Evolutionary conservation across 2,329 filamentous ascomycete species (phyloP).

Genomic region (Fusarium papillatum): DNA sequence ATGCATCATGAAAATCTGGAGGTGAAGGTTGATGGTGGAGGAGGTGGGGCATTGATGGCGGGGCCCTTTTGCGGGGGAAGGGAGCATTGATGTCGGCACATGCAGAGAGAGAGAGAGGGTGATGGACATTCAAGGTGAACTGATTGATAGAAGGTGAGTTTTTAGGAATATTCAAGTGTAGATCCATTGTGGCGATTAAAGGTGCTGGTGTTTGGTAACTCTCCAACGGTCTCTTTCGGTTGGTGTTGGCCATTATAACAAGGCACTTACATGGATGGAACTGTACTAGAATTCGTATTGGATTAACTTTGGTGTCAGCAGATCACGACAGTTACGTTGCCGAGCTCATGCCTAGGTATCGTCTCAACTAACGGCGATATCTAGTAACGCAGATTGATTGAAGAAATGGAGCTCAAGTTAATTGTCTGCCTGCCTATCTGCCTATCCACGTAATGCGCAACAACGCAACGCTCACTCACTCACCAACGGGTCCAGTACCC

Average conservation of each 20-base stretch:
- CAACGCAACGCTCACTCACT: background rate
- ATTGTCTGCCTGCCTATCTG: background rate
- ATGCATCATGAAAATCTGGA: background rate
- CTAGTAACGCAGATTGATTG: background rate
- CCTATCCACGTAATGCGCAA: background rate
- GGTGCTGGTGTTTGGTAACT: background rate
- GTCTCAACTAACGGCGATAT: background rate
- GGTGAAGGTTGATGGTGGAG: background rate
- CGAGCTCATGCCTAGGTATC: background rate
- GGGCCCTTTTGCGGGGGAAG: constrained; percentile 2
- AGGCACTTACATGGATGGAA: background rate
- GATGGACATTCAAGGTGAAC: background rate
- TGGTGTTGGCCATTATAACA: background rate
- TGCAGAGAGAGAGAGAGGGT: background rate
- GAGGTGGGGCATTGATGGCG: background rate
- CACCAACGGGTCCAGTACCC: background rate
- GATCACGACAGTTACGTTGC: background rate
- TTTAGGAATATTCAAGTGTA: background rate
- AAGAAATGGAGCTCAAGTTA: background rate
- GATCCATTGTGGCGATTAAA: background rate
- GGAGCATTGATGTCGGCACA: background rate
- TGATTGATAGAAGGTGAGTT: background rate
- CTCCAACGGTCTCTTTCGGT: background rate
- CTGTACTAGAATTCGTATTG: background rate
- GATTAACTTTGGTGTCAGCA: background rate